Evolutionary conservation across 805 yeast genomes (phyloP).

Genomic region (Suhomyces pyralidae): DNA sequence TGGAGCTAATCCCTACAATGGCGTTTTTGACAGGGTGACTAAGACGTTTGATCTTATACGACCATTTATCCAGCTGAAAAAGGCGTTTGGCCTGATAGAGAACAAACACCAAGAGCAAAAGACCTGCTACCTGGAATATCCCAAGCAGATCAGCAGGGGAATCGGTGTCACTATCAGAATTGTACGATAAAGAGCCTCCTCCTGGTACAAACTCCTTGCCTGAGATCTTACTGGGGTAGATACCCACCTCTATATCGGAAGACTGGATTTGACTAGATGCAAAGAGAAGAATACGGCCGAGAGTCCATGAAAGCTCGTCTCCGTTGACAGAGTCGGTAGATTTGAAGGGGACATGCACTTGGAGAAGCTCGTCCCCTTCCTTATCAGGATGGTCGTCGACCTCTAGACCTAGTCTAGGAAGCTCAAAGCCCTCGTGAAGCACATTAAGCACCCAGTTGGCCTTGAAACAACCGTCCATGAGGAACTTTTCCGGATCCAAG

Average conservation of each 20-base stretch:
- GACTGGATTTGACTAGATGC: constrained; percentile 65
- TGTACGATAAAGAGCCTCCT: constrained; percentile 13
- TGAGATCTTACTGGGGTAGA: constrained; percentile 39
- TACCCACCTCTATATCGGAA: constrained; percentile 27
- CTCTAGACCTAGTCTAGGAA: constrained; percentile 70
- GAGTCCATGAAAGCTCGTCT: constrained; percentile 89
- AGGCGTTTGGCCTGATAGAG: constrained; percentile 12
- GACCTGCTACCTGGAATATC: constrained; percentile 12
- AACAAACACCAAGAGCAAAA: constrained; percentile 16
- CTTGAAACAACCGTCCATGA: constrained; percentile 84
- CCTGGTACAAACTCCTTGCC: constrained; percentile 33
- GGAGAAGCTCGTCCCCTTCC: constrained; percentile 20
- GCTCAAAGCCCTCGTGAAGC: constrained; percentile 86
- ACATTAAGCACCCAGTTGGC: constrained; percentile 92
- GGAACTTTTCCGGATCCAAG: constrained; percentile 47
- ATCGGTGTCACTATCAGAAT: constrained; percentile 19
- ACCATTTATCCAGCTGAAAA: neutral
- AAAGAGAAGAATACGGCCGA: constrained; percentile 80
- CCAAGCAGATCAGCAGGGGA: neutral
- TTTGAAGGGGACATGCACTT: constrained; percentile 62
- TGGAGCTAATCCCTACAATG: constrained; percentile 12
- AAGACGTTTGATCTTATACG: constrained; percentile 13
- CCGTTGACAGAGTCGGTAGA: constrained; percentile 80
- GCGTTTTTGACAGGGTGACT: constrained; percentile 11
- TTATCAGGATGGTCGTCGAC: constrained; percentile 12